Base-by-base conservation (phyloP, 805 yeast genomes). In the Torulaspora microellipsoides region DNA sequence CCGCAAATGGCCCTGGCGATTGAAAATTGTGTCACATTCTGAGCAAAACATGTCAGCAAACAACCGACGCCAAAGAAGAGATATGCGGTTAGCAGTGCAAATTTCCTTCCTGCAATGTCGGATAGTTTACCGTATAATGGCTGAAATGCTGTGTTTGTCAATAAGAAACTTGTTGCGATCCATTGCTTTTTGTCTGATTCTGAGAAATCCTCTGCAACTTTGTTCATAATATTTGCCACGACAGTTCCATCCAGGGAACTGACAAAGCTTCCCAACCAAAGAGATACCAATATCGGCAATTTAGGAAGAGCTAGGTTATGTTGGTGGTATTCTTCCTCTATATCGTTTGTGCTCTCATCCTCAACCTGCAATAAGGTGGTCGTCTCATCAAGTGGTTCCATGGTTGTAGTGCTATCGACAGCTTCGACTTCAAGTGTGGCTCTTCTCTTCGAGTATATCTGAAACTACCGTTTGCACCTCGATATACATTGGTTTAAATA, bases 1-100 rank as follows among this genome's bases (percentile, higher is more conserved):
- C 96, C 96, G 20, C 95, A 81, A 39, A 88, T 70, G 48, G 86
- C 78, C 54, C 87, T 69, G 3, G 84, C 84, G 25, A 76, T 48
- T 55, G 76, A 57, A 62, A 78, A 62, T 38, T 63, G 59, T n/a
- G 57, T 51, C 27, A 66, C 57, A 38, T 54, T 55, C 14, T 49
- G 50, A 3, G 70, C 59, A 36, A 61, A 52, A 40, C 67, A 65
- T 15, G 78, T 75, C 20, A 75, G 43, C 12, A 69, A 50, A 54
- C 78, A 73, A 14, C 80, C 80, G 11, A 73, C 13, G 3, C 67
- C 73, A 50, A 77, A 76, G 43, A 69, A 53, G 12, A 62, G 44
- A 29, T 69, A 66, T 17, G 77, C 73, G 25, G 66, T 56, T 27
- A 75, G 45, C 36, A 75, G 53, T 8, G 75, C 68, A 34, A 54